A percentile compares a stretch with the other conserved stretches of the same genome.
Evolutionary conservation across 768 basidiomycete species (phyloP).

Genomic region (Suillus weaverae): DNA sequence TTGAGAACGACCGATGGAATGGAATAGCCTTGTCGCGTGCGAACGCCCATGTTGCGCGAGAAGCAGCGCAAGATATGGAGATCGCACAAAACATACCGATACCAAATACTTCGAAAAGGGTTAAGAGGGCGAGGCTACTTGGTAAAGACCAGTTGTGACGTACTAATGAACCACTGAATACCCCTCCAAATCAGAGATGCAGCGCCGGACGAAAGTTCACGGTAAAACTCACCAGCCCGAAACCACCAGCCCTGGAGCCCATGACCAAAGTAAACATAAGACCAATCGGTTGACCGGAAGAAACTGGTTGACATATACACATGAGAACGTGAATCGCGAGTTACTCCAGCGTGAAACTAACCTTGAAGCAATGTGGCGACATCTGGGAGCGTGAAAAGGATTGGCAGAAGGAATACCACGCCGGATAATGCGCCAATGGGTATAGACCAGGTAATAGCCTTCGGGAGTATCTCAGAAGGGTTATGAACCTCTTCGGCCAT

Average conservation of each 20-base stretch:
- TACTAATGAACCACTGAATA: conserved; percentile 44
- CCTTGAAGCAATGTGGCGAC: conserved; percentile 51
- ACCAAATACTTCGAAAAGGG: conserved; percentile 44
- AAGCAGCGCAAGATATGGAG: conserved; percentile 66
- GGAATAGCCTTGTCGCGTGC: conserved; percentile 68
- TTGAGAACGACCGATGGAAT: conserved; percentile 47
- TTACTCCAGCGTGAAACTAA: conserved; percentile 21
- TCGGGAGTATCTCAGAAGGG: conserved; percentile 54
- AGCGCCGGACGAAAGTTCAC: conserved; percentile 1
- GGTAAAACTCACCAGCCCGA: conserved; percentile 49
- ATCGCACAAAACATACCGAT: conserved; percentile 63
- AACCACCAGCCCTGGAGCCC: conserved; percentile 60
- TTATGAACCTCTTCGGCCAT: conserved; percentile 70
- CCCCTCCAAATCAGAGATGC: conserved; percentile 5
- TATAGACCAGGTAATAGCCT: conserved; percentile 53
- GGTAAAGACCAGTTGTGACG: conserved; percentile 14
- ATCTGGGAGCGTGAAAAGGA: conserved; percentile 65
- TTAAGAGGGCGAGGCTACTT: background rate
- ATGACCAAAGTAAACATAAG: conserved; percentile 65
- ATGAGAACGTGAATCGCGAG: conserved; percentile 1
- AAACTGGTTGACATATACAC: conserved; percentile 36
- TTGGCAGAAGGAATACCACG: conserved; percentile 57
- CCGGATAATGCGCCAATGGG: conserved; percentile 54
- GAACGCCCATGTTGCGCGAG: conserved; percentile 71
- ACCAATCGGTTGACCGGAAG: conserved; percentile 63